Evolutionary conservation across 2,329 filamentous ascomycete species (phyloP), one percentile per base, ranked within the genome.

Genomic region (Fusarium floridanum): DNA sequence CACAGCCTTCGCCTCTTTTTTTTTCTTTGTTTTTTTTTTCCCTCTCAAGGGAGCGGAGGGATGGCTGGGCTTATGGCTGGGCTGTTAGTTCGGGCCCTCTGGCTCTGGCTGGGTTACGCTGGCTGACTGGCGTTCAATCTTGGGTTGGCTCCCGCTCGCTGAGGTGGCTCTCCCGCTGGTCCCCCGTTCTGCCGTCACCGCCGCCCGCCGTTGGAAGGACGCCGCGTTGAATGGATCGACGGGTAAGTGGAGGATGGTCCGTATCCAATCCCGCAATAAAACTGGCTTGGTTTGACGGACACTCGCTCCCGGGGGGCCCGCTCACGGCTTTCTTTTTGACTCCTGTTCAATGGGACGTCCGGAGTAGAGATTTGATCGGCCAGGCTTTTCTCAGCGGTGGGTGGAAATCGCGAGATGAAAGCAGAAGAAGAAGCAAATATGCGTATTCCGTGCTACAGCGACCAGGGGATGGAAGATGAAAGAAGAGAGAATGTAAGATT

Each of bases 161-260:
- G 45, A 45, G 45, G 9, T 50, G 43, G 43, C 45, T 29, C 17
- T 73, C 70, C 72, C 72, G 72, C 59, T 24, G 57, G 48, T 59
- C 37, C 60, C 61, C 72, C 64, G 53, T 74, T 70, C 61, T 29
- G 37, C 69, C 61, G 72, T 75, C 67, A 53, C 68, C 72, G 70
- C 69, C 74, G 37, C 27, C 48, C 66, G 32, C 34, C 32, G 55
- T 29, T 39, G 56, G 56, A 37, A 48, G 32, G 22, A 24, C 29
- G 34, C 56, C 22, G 34, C n/a, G 20, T 59, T 22, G 53, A 12
- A 62, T 74, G 64, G 71, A 62, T 50, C 59, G 57, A 45, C 64
- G 43, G 55, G 50, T 37, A 36, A 37, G 34, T 48, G 11, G 39
- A 68, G 50, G 39, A 48, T 48, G 32, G 41, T 20, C 39, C 57